phyloP scores from a whole-genome alignment of 2,329 filamentous ascomycete genomes.

The Colletotrichum falcatum region DNA sequence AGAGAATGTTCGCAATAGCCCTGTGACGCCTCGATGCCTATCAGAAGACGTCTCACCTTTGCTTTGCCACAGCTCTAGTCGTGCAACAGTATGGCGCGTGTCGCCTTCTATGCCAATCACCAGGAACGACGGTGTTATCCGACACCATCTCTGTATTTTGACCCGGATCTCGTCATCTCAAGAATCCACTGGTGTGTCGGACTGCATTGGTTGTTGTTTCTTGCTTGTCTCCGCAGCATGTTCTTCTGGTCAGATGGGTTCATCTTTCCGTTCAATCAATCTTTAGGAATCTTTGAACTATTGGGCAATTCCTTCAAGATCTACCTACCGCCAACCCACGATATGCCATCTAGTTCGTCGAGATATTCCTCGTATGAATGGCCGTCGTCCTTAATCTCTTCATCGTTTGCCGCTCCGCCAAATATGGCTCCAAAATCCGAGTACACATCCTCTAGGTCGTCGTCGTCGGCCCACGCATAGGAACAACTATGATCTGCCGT shows the following conservation, averaged over 20 bases:
- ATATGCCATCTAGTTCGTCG: slow-evolving; percentile 67
- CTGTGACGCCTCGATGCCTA: background rate
- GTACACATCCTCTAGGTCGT: slow-evolving; percentile 64
- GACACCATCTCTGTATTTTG: too few species aligned
- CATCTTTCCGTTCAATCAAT: background rate
- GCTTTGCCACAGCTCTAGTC: background rate
- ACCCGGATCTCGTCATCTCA: background rate
- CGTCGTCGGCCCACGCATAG: slow-evolving; percentile 55
- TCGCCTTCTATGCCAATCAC: too few species aligned
- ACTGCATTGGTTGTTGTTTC: background rate
- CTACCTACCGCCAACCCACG: slow-evolving; percentile 51
- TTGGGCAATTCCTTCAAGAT: background rate
- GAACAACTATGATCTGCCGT: slow-evolving; percentile 58
- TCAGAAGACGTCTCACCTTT: background rate
- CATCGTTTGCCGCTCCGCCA: slow-evolving; percentile 48
- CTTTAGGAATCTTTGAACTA: background rate
- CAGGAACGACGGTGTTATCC: background rate
- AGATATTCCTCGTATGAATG: slow-evolving; percentile 66
- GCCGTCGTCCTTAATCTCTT: slow-evolving; percentile 52
- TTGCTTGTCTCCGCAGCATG: too few species aligned
- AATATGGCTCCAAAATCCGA: slow-evolving; percentile 67
- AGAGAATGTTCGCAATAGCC: background rate
- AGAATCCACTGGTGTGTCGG: background rate
- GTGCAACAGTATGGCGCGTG: background rate
- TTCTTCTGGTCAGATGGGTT: background rate